phyloP scores from a whole-genome alignment of 805 yeast species.

The Metschnikowia continentalis region DNA sequence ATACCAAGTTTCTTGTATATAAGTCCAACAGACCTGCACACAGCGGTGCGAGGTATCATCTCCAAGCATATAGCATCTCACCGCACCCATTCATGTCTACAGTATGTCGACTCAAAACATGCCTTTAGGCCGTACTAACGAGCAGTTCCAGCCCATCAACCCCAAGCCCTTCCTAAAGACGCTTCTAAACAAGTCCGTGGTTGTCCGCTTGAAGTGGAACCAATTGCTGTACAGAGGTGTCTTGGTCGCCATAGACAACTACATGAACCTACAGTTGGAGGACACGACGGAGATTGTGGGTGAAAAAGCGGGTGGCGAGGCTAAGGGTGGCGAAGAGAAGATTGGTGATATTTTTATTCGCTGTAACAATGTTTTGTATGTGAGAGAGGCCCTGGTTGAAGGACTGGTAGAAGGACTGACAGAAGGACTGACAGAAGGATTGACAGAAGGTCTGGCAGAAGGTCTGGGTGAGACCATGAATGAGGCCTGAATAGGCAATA shows the following conservation, averaged over 20 bases:
- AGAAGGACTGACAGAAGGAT: too few species aligned
- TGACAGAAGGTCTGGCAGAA: too few species aligned
- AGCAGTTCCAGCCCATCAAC: conserved; percentile 58
- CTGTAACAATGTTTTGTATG: conserved; percentile 86
- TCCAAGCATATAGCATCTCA: not conserved
- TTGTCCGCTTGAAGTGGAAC: conserved; percentile 86
- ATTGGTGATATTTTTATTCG: conserved; percentile 81
- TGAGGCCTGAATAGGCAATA: too few species aligned
- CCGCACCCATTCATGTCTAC: not conserved
- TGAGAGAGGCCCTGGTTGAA: conserved; percentile 36
- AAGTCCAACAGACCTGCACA: too few species aligned
- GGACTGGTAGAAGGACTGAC: too few species aligned
- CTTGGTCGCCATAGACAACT: conserved; percentile 77
- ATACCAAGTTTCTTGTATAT: too few species aligned
- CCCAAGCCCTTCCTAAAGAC: conserved; percentile 89
- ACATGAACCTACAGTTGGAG: conserved; percentile 81
- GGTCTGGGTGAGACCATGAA: too few species aligned
- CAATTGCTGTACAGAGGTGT: conserved; percentile 81
- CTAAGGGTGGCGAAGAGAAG: conserved; percentile 13
- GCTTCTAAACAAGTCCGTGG: conserved; percentile 63
- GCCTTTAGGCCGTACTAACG: conserved; percentile 5
- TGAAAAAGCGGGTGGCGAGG: conserved; percentile 21
- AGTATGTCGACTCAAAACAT: not conserved
- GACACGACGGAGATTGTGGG: conserved; percentile 47
- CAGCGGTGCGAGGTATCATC: not conserved